Evolutionary conservation across 1,284 basidiomycete genomes (phyloP), one percentile per base, ranked within the genome.

Genomic region (Moniliella sp.): DNA sequence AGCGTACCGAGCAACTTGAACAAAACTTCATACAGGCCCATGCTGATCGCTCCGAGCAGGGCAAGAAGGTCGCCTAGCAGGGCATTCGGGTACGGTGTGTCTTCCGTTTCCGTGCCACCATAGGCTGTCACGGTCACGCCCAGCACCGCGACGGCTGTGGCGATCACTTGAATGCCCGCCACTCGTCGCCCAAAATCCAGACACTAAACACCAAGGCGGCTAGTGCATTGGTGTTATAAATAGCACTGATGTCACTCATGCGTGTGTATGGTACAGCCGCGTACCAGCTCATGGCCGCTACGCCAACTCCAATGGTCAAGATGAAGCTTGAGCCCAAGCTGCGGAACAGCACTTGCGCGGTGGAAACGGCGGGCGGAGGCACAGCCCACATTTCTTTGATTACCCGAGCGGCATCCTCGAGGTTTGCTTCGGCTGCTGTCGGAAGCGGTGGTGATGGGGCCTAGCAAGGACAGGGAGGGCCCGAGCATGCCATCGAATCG

Each of bases 191-290:
- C 7, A 59, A 40, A 17, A 59, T 54, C 30, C 42, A 46, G n/a
- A 59, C 50, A 7, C 49, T 49, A 12, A 59, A 52, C 11, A 59
- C 57, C 12, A 59, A 42, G 17, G 57, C 57, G 49, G 52, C 57
- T 2, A 59, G 45, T 13, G 50, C 47, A 27, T 56, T 57, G 2
- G 55, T 57, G 30, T 59, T 59, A 45, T 59, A 59, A 31, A 59
- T 56, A 19, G 54, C 43, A 0, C 55, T 59, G 30, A 59, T 52
- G 30, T 59, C 55, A 4, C 50, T 53, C 57, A 59, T 59, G 27
- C 43, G 46, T 10, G 57, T 59, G 35, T 56, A 40, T 0, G 53
- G 56, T 4, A 58, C 53, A 1, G 56, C 53, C 14, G 45, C 39
- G 30, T 57, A 58, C 57, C 57, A 59, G 31, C 52, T 56, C 14